Base-by-base conservation (phyloP, 768 basidiomycete species). In the Cystobasidiopsis lactophilus region DNA sequence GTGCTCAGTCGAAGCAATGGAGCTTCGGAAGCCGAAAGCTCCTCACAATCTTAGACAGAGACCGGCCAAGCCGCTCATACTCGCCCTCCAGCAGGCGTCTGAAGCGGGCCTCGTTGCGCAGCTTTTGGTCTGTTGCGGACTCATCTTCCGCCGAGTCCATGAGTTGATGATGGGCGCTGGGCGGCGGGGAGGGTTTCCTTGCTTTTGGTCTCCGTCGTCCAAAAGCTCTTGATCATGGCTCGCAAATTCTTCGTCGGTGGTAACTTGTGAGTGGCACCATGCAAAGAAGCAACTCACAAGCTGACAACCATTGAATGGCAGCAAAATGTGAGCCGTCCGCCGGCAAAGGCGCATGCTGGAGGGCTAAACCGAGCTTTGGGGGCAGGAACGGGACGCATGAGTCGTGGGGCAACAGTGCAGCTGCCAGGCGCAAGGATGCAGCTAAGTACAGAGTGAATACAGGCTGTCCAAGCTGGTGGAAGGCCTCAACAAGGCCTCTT, bases 381-480 rank as follows among this genome's bases (percentile, higher is more conserved):
- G 7, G 26, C 18, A 47, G 45, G 45, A 47, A 47, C 45, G 45
- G 45, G 23, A 19, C 23, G 45, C 33, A 40, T 19, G 24, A 27
- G 35, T 40, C 30, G 29, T 27, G 10, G 13, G 33, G 39, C 24
- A 2, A 14, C 43, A 29, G 19, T 45, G 21, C 47, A n/a, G n/a
- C n/a, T n/a, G n/a, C n/a, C n/a, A n/a, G n/a, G 19, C 13, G 30
- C n/a, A 9, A 27, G 4, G 23, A 26, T 18, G 19, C 45, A 66
- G 70, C 88, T 29, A 95, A 96, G 75, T 95, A 91, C 77, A 98
- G 95, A 74, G 80, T 96, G 79, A 91, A 95, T 72, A 73, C 58
- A 73, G 77, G 60, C 79, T 81, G 67, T 70, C 70, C 58, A 68
- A 70, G 40, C 75, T 98, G 63, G 68, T 84, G 60, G 67, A 75